Base-by-base conservation (phyloP, 1,139 yeast genomes). In the Suhomyces kunorum region DNA sequence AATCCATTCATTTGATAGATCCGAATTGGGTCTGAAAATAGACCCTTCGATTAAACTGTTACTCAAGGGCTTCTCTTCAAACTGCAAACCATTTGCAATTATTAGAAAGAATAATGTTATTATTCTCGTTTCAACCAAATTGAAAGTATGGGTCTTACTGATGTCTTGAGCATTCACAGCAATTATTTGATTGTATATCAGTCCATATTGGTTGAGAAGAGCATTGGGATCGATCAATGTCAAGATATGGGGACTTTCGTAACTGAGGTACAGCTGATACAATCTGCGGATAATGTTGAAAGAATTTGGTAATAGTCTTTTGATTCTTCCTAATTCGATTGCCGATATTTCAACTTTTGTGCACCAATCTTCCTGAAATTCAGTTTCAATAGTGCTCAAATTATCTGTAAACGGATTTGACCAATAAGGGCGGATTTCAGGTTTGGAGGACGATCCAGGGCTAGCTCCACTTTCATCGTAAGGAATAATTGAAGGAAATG, bases 1-100 rank as follows among this genome's bases (percentile, higher is more conserved):
- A 15, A 64, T 48, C 65, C 66, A 65, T 26, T 53, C 58, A 19
- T 47, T 48, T 3, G 55, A 45, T 8, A 62, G 41, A 20, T 43
- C 39, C 15, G 41, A 38, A 7, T 41, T 38, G 3, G 52, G 45
- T 15, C 35, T 39, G 37, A 35, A 42, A 11, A 39, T 36, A 6
- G 40, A 36, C 8, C 40, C 32, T 16, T 48, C 49, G n/a, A 45
- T 28, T 12, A 45, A 28, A 13, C 41, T 40, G 26, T 44, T 46
- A 5, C 29, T 28, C 9, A 40, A 9, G 4, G 34, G 38, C 2
- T 34, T 29, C 33, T 38, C 28, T 33, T 51, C 51, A n/a, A 59
- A 47, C 15, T 58, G 32, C 15, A 55, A 42, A 5, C 69, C 69
- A 39, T 49, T 55, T 2, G 61, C 54, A 16, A 63, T 37, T 9